phyloP scores from a whole-genome alignment of 169 alveolate species.

The Plasmodium billcollinsi region DNA sequence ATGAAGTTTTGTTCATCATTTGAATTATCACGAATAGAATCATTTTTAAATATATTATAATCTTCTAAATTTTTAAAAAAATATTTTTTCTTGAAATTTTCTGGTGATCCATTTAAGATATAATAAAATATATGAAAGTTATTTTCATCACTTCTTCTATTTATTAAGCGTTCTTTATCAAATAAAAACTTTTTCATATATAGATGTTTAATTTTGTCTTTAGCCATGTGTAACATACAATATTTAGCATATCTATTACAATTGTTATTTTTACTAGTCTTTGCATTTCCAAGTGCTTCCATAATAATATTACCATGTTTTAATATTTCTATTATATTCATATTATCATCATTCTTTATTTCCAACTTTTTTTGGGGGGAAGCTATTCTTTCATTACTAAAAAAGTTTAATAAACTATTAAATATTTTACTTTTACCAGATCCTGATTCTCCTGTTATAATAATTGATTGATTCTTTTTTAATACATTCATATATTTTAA shows the following conservation, averaged over 20 bases:
- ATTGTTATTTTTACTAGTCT: conserved; percentile 34
- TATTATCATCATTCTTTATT: neutral
- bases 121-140: conserved; percentile 62
- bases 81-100: conserved; percentile 53
- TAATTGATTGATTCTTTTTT: conserved; percentile 89
- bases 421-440: conserved; percentile 96
- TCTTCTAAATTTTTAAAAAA: conserved; percentile 38
- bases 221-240: conserved; percentile 25
- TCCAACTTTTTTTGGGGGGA: neutral
- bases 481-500: conserved; percentile 20
- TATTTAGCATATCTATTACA: conserved; percentile 48
- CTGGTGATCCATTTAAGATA: conserved; percentile 51
- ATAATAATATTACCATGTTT: conserved; percentile 9
- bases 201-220: neutral
- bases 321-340: conserved; percentile 9
- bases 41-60: conserved; percentile 32
- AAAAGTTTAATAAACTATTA: conserved; percentile 89
- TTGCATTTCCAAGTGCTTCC: conserved; percentile 64
- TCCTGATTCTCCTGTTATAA: conserved; percentile 95
- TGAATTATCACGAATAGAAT: conserved; percentile 1
- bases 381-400: conserved; percentile 76
- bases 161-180: conserved; percentile 46
- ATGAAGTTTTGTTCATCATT: conserved; percentile 7
- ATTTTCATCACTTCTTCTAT: conserved; percentile 19
- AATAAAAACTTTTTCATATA: conserved; percentile 35